phyloP scores from a whole-genome alignment of 2,329 filamentous ascomycete genomes.

The Cordyceps militaris region DNA sequence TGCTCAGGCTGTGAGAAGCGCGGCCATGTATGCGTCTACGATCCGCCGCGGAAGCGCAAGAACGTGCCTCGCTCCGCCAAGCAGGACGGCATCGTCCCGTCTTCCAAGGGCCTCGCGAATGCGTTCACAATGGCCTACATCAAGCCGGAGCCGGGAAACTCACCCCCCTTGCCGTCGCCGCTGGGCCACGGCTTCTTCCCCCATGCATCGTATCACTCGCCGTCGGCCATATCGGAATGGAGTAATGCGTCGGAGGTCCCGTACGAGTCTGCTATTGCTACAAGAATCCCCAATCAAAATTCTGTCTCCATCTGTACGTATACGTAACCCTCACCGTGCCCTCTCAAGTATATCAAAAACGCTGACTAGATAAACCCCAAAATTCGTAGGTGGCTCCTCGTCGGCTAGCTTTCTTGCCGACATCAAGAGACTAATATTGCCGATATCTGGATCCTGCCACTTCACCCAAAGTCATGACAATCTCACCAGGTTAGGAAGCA shows the following conservation, averaged over 20 bases:
- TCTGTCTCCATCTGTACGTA: neutral
- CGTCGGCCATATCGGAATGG: neutral
- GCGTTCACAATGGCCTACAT: neutral
- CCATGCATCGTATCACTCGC: neutral
- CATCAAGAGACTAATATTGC: constrained; percentile 53
- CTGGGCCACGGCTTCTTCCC: neutral
- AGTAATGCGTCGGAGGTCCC: neutral
- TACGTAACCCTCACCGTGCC: neutral
- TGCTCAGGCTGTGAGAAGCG: constrained; percentile 54
- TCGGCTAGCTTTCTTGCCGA: constrained; percentile 54
- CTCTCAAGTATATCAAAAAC: neutral
- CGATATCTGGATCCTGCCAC: constrained; percentile 42
- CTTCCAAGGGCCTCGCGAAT: neutral
- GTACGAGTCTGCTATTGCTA: neutral
- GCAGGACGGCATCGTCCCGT: neutral
- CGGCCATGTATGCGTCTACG: constrained; percentile 37
- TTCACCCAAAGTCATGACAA: constrained; percentile 49
- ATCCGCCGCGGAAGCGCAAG: constrained; percentile 17
- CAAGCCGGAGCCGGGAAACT: neutral
- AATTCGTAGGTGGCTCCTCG: constrained; percentile 42
- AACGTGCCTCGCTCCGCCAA: neutral
- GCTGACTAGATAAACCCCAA: neutral
- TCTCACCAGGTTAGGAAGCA: constrained; percentile 13
- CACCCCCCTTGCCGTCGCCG: neutral
- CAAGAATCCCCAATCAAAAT: neutral